Evolutionary conservation across 768 basidiomycete genomes (phyloP).

Genomic region (Strobilomyces dryophilus): DNA sequence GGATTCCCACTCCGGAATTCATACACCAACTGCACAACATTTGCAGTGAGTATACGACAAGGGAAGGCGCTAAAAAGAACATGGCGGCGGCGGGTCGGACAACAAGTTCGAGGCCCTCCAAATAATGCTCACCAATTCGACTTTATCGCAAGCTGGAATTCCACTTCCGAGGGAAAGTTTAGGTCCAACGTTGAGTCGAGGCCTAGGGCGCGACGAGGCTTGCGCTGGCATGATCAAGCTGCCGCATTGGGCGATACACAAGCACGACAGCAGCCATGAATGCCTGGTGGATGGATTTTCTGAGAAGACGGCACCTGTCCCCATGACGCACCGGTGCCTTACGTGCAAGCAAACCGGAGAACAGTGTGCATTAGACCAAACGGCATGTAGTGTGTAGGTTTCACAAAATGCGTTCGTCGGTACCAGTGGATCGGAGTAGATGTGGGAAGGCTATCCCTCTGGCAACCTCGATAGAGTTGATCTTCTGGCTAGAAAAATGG

Average conservation of each 20-base stretch:
- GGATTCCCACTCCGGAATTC: constrained; percentile 29
- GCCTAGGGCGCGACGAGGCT: constrained; percentile 3
- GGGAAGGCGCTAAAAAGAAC: constrained; percentile 13
- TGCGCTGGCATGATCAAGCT: constrained; percentile 25
- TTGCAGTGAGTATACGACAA: not conserved
- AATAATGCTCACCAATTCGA: constrained; percentile 23
- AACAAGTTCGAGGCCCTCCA: constrained; percentile 25
- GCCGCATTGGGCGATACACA: constrained; percentile 8
- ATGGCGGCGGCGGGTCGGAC: constrained; percentile 23
- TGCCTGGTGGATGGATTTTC: constrained; percentile 34
- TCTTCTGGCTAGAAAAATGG: not conserved
- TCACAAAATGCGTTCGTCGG: constrained; percentile 19
- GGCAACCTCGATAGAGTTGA: constrained; percentile 25
- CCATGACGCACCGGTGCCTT: constrained; percentile 34
- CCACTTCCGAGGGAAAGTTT: constrained; percentile 8
- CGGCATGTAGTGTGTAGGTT: not conserved
- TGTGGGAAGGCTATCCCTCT: constrained; percentile 23
- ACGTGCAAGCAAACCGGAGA: constrained; percentile 30
- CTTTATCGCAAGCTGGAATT: constrained; percentile 27
- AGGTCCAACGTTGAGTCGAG: not conserved
- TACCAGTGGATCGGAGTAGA: constrained; percentile 32
- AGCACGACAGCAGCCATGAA: constrained; percentile 28
- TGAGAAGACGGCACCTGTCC: constrained; percentile 33
- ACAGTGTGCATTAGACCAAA: not conserved
- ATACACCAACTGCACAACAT: constrained; percentile 22